Evolutionary conservation across 768 basidiomycete species (phyloP).

Genomic region (Lenzites betulinus): DNA sequence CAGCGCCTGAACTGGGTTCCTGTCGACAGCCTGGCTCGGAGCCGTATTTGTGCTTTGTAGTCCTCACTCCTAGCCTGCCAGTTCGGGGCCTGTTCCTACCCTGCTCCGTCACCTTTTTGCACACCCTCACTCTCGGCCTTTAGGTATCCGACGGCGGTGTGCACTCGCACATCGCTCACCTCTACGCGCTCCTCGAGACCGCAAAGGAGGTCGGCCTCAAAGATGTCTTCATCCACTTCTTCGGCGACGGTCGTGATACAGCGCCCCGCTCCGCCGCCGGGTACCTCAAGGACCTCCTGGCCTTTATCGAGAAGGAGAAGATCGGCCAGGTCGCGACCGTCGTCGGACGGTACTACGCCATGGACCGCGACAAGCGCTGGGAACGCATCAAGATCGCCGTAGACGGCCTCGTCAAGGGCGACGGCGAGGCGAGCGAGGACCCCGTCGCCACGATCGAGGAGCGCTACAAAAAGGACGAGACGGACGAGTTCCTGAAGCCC

Average conservation of each 20-base stretch:
- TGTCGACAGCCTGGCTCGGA: no score
- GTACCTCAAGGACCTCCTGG: slow-evolving; percentile 75
- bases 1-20: no score
- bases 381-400: slow-evolving; percentile 90
- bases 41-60: no score
- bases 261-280: slow-evolving; percentile 81
- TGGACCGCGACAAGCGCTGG: slow-evolving; percentile 98
- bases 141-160: slow-evolving; percentile 95
- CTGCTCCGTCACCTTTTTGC: no score
- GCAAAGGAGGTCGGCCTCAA: slow-evolving; percentile 86
- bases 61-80: no score
- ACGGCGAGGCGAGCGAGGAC: slow-evolving; percentile 58
- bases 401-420: slow-evolving; percentile 78
- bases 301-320: slow-evolving; percentile 75
- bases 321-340: slow-evolving; percentile 84
- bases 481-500: slow-evolving; percentile 95
- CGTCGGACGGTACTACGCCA: slow-evolving; percentile 91
- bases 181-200: slow-evolving; percentile 87
- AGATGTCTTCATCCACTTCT: slow-evolving; percentile 89
- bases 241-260: slow-evolving; percentile 94
- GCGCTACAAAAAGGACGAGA: slow-evolving; percentile 82
- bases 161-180: slow-evolving; percentile 92
- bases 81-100: no score
- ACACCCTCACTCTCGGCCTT: no score
- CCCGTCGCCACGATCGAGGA: slow-evolving; percentile 66